These are phyloP conservation scores for Beauveria bassiana DNA, from an alignment of 2,329 filamentous ascomycete species.

Conservation along the genomic window DNA sequence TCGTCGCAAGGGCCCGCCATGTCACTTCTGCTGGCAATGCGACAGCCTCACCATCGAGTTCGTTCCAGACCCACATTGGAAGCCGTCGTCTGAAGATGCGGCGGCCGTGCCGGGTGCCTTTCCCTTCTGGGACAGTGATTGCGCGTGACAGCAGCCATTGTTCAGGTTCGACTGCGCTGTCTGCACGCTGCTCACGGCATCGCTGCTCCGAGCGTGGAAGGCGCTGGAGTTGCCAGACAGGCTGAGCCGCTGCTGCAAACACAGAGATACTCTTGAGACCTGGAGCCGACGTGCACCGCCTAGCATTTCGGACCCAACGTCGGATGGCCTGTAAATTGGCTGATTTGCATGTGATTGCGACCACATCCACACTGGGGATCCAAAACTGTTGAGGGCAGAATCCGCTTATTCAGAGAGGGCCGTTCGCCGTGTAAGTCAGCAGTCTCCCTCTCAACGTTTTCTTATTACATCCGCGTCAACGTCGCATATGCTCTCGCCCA, in stretches of 20 bases:
- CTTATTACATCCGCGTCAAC: neutral
- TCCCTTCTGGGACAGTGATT: neutral
- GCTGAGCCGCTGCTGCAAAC: neutral
- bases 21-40: neutral
- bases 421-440: neutral
- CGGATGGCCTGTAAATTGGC: neutral
- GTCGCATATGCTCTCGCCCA: too few species aligned
- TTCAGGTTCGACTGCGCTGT: neutral
- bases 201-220: neutral
- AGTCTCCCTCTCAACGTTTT: neutral
- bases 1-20: neutral
- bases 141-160: neutral
- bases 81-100: neutral
- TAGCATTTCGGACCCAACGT: neutral
- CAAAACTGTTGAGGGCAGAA: neutral
- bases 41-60: neutral
- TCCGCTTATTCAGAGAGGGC: neutral
- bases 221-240: too few species aligned
- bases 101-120: neutral
- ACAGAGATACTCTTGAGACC: neutral
- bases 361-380: neutral
- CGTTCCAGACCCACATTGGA: neutral
- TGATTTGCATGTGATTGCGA: conserved; percentile 1
- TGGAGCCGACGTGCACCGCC: neutral
- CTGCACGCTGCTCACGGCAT: neutral